phyloP scores from a whole-genome alignment of 2,329 filamentous ascomycete species.

The Knufia fluminis region DNA sequence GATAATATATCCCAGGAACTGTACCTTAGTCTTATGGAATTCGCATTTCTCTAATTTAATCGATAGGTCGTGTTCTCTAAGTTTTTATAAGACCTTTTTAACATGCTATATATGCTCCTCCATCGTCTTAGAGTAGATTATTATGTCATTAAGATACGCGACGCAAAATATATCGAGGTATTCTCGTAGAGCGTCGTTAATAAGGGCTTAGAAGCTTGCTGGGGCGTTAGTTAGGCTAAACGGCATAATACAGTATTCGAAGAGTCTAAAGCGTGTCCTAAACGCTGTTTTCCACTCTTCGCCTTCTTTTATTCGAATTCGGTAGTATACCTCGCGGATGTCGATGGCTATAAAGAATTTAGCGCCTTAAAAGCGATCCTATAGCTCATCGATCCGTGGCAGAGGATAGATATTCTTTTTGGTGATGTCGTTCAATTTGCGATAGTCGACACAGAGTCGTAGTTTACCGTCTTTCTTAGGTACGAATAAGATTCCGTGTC shows the following conservation, averaged over 20 bases:
- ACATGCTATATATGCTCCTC: constrained; percentile 12
- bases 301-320: constrained; percentile 13
- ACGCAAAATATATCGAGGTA: constrained; percentile 14
- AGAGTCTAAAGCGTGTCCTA: constrained; percentile 16
- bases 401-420: constrained; percentile 5
- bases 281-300: constrained; percentile 20
- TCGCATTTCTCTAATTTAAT: constrained; percentile 20
- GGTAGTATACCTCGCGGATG: constrained; percentile 12
- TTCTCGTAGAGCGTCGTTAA: constrained; percentile 15
- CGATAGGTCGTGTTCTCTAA: constrained; percentile 11
- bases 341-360: constrained; percentile 6
- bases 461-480: constrained; percentile 1
- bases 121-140: constrained; percentile 13
- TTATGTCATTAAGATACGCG: constrained; percentile 18
- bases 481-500: constrained; percentile 5
- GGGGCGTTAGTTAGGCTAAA: constrained; percentile 19
- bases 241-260: constrained; percentile 19
- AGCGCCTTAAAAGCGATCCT: constrained; percentile 3
- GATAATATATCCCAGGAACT: constrained; percentile 25
- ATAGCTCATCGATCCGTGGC: constrained; percentile 5
- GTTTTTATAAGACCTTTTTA: constrained; percentile 13
- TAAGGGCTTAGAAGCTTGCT: constrained; percentile 16
- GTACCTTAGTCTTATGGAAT: constrained; percentile 16
- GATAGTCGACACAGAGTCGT: constrained; percentile 6
- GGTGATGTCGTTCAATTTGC: constrained; percentile 8